phyloP scores from a whole-genome alignment of 345 rosid species.

The Citrus unshiu region DNA sequence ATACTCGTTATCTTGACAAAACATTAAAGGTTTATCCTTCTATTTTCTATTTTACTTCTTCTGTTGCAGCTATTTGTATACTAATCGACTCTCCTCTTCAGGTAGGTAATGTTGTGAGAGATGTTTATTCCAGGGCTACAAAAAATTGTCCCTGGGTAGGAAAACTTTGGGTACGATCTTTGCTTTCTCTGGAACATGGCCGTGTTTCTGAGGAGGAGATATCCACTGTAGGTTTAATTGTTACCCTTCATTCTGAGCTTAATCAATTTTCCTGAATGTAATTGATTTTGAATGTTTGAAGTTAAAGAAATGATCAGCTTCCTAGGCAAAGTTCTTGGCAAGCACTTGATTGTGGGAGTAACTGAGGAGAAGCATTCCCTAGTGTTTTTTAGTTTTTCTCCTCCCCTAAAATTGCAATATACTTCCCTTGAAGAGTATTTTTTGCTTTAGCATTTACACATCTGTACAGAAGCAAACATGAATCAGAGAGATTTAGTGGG shows the following conservation, averaged over 20 bases:
- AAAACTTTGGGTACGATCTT: conserved; percentile 77
- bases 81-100: conserved; percentile 33
- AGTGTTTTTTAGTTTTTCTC: too few species aligned
- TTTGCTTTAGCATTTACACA: too few species aligned
- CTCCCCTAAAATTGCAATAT: too few species aligned
- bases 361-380: too few species aligned
- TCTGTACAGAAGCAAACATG: too few species aligned
- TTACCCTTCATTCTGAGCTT: not conserved
- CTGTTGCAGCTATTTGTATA: not conserved
- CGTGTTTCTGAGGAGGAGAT: conserved; percentile 63
- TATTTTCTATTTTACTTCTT: not conserved
- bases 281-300: not conserved
- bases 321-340: not conserved
- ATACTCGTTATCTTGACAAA: conserved; percentile 68
- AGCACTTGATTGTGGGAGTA: too few species aligned
- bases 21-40: conserved; percentile 67
- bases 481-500: too few species aligned
- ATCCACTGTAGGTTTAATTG: conserved; percentile 49
- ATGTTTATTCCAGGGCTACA: conserved; percentile 76
- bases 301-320: not conserved
- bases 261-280: not conserved
- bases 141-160: conserved; percentile 89
- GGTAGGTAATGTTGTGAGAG: conserved; percentile 67
- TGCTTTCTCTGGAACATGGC: conserved; percentile 55
- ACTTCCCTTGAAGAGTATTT: not conserved